Evolutionary conservation across 1,139 yeast species (phyloP).

Genomic region (Magnusiomyces ingens): DNA sequence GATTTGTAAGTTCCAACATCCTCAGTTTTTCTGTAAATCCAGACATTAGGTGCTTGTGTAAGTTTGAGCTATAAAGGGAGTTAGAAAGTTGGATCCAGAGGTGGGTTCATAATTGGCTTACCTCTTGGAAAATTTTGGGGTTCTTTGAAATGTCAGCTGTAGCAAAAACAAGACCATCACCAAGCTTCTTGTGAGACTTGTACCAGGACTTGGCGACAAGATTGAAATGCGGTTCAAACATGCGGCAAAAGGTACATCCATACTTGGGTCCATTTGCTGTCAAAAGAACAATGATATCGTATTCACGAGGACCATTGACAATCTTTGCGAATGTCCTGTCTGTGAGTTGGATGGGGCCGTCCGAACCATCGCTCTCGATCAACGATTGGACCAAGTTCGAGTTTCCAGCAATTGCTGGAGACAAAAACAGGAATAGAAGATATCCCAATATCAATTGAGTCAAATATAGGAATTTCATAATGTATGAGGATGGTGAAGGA

Average conservation of each 20-base stretch:
- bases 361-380: slow-evolving; percentile 12
- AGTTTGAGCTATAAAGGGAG: slow-evolving; percentile 38
- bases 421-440: background rate
- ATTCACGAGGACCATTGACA: slow-evolving; percentile 65
- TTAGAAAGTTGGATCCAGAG: background rate
- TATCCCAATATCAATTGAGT: slow-evolving; percentile 2
- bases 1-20: slow-evolving; percentile 27
- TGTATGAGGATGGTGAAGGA: background rate
- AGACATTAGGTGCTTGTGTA: slow-evolving; percentile 74
- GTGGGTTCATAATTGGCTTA: slow-evolving; percentile 11
- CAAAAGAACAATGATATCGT: slow-evolving; percentile 55
- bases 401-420: slow-evolving; percentile 9
- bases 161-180: slow-evolving; percentile 56
- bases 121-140: slow-evolving; percentile 47
- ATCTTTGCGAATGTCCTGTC: slow-evolving; percentile 55
- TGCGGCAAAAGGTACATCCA: slow-evolving; percentile 70
- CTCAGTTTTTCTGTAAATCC: slow-evolving; percentile 55
- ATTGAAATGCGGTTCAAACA: slow-evolving; percentile 60
- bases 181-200: slow-evolving; percentile 39
- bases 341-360: slow-evolving; percentile 35
- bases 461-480: background rate
- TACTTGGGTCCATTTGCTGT: slow-evolving; percentile 70
- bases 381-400: slow-evolving; percentile 8
- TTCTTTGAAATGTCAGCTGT: slow-evolving; percentile 61
- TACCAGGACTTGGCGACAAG: slow-evolving; percentile 58